Conservation (phyloP, 2,329 filamentous ascomycete species). For the Monosporascus ibericus region DNA sequence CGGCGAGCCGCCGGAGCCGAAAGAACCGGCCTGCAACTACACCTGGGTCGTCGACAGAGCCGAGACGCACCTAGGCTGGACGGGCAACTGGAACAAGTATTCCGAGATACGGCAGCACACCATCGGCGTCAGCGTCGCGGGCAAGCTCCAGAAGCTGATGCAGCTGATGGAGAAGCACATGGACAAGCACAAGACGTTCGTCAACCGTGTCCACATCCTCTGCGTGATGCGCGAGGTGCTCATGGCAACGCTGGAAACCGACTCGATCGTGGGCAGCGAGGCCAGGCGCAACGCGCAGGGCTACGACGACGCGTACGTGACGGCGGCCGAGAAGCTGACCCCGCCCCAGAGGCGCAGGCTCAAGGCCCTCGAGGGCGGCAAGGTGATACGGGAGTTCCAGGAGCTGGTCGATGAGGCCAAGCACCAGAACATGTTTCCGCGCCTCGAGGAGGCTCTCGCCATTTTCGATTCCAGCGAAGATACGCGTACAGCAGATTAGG, state of each 20-base stretch:
- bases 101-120: conserved; percentile 6
- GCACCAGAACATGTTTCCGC: conserved; percentile 6
- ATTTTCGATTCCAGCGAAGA: background rate
- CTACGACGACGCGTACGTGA: conserved; percentile 11
- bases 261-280: conserved; percentile 6
- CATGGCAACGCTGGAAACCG: conserved; percentile 10
- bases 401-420: conserved; percentile 9
- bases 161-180: conserved; percentile 9
- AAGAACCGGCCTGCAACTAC: conserved; percentile 9
- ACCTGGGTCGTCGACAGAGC: conserved; percentile 11
- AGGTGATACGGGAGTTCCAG: conserved; percentile 13
- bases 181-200: conserved; percentile 9
- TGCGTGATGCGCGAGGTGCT: conserved; percentile 16
- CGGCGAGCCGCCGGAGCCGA: conserved; percentile 2
- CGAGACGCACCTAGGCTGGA: conserved; percentile 14
- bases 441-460: conserved; percentile 4
- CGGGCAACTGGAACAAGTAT: conserved; percentile 8
- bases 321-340: conserved; percentile 9
- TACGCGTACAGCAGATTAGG: background rate
- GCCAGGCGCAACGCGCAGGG: conserved; percentile 7
- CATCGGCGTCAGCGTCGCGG: conserved; percentile 6
- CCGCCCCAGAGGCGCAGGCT: conserved; percentile 9
- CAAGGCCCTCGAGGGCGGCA: conserved; percentile 11
- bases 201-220: conserved; percentile 16
- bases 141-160: conserved; percentile 12